Percentiles rank a stretch among this genome's conserved stretches.
Evolutionary conservation across 495 filamentous ascomycete genomes (phyloP).

Genomic region (Daldinia vernicosa): DNA sequence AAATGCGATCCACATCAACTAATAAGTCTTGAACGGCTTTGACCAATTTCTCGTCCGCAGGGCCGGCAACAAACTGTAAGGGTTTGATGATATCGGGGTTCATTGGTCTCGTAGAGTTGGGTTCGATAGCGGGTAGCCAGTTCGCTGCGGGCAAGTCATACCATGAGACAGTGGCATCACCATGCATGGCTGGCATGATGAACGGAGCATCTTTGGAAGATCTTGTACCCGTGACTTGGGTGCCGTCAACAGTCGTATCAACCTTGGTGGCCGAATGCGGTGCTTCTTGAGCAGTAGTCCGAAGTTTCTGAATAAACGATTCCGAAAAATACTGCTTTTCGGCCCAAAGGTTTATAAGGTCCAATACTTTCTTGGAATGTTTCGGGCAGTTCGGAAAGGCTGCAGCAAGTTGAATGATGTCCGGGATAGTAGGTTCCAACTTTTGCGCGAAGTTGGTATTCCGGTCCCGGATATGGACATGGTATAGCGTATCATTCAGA

Average conservation of each 20-base stretch:
- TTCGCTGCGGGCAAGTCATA: conserved; percentile 89
- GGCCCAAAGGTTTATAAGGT: conserved; percentile 78
- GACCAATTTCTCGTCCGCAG: conserved; percentile 71
- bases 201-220: conserved; percentile 67
- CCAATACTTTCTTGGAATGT: conserved; percentile 70
- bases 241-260: conserved; percentile 29
- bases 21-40: conserved; percentile 74
- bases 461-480: conserved; percentile 69
- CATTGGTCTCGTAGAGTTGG: conserved; percentile 77
- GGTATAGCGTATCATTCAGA: conserved; percentile 83
- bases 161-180: conserved; percentile 76
- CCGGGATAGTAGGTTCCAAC: conserved; percentile 67
- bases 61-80: conserved; percentile 75
- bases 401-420: conserved; percentile 69
- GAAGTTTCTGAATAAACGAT: conserved; percentile 67
- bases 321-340: conserved; percentile 72
- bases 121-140: conserved; percentile 78
- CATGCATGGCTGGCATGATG: conserved; percentile 78
- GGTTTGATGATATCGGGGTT: conserved; percentile 76
- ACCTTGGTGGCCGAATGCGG: conserved; percentile 31
- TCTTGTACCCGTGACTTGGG: conserved; percentile 27
- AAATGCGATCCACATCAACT: conserved; percentile 72
- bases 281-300: conserved; percentile 63
- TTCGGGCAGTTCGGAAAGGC: conserved; percentile 70
- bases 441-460: conserved; percentile 66